Conservation (phyloP, 768 basidiomycete species). For the Trametes cubensis region DNA sequence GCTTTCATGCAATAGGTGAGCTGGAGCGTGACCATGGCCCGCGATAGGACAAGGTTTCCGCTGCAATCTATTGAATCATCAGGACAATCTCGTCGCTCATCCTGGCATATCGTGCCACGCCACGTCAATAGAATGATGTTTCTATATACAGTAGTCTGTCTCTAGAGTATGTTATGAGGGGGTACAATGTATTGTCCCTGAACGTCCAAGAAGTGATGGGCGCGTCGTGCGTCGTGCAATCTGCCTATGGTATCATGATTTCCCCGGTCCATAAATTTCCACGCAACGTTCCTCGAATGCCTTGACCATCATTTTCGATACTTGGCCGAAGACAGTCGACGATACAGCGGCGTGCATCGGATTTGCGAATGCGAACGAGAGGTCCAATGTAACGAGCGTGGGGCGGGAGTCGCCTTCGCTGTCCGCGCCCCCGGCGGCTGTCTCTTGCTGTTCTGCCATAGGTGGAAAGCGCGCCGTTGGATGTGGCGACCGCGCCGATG, state of each 20-base stretch:
- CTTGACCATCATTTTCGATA: constrained; percentile 85
- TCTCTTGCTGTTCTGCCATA: not conserved
- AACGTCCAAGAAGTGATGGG: too few relatives aligned
- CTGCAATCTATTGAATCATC: too few relatives aligned
- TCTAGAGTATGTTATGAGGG: too few relatives aligned
- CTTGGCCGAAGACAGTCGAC: constrained; percentile 81
- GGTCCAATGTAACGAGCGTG: constrained; percentile 84
- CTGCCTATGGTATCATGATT: not conserved
- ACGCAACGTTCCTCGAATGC: constrained; percentile 89
- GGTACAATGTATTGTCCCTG: too few relatives aligned
- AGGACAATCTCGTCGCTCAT: too few relatives aligned
- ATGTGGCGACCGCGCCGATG: constrained; percentile 46
- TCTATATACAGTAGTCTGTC: too few relatives aligned
- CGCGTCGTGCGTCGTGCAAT: not conserved
- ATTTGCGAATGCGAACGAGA: constrained; percentile 85
- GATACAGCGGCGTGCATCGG: constrained; percentile 86
- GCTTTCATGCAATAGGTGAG: too few relatives aligned
- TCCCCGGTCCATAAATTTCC: constrained; percentile 63
- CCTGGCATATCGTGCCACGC: too few relatives aligned
- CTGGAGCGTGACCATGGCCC: too few relatives aligned
- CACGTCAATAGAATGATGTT: too few relatives aligned
- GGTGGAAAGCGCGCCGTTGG: constrained; percentile 27
- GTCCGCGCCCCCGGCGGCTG: not conserved
- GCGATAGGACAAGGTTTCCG: too few relatives aligned
- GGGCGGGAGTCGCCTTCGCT: constrained; percentile 39